Base-by-base conservation (phyloP, 371 early-diverging fungal species). In the Mortierella polycephala region DNA sequence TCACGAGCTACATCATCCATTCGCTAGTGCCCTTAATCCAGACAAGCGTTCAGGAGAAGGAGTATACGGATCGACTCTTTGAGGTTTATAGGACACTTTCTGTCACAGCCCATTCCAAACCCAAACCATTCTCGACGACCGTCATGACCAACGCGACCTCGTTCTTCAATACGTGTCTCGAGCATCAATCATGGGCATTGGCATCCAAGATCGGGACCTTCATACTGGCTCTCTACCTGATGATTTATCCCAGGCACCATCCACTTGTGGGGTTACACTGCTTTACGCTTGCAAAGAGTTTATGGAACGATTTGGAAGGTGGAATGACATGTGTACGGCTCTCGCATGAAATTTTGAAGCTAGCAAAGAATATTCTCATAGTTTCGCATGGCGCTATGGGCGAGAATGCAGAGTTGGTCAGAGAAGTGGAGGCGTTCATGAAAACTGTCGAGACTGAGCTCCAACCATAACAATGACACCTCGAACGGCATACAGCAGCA, bases 171-270 rank as follows among this genome's bases (percentile, higher is more conserved):
- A 81, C 74, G 40, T 65, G 60, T 50, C 64, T 67, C 23, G 67
- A 71, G 49, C 69, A 71, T 46, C 53, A 77, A 80, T 79, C 79
- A 14, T 88, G 88, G 89, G 53, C 69, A 23, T 71, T 85, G 52
- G 88, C 90, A 0, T 83, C 87, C 56, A 83, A 82, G 65, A 71
- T 89, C 12, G 87, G 89, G 62, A 84, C 85, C 79, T 88, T 88
- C 56, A 83, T 92, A 4, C 68, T 92, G 57, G 85, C 89, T 0
- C 85, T 91, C 53, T 94, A 94, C 65, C 63, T 87, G 21, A 60
- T 91, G 64, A 85, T 87, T 11, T 94, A 93, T 61, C 92, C 91
- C 23, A 87, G 89, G 6, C 88, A 86, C 66, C 93, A 94, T 65
- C 93, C 95, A 7, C 83, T 94, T 64, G 69, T 92, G 11, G 91